These are phyloP conservation scores for Nothophaeocryptopus gaeumannii DNA, from an alignment of 2,329 filamentous ascomycete species.

Conservation along the genomic window DNA sequence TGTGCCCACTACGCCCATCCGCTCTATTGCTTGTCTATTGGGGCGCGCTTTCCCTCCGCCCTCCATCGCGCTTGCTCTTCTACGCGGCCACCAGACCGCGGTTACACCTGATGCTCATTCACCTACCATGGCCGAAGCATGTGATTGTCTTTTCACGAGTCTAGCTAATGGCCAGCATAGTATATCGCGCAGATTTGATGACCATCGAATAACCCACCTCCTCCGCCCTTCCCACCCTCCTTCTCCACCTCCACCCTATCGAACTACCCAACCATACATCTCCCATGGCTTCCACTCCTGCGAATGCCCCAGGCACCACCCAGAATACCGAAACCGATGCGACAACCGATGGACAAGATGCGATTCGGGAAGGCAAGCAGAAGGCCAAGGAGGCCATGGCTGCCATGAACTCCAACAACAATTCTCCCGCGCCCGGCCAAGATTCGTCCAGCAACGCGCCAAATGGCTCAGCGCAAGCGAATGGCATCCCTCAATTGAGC, in stretches of 20 bases:
- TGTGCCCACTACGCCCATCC: no score
- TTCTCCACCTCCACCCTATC: slow-evolving; percentile 7
- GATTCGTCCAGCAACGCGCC: not conserved
- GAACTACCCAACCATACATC: slow-evolving; percentile 7
- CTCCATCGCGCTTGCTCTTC: no score
- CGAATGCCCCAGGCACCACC: slow-evolving; percentile 22
- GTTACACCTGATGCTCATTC: no score
- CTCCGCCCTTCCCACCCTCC: not conserved
- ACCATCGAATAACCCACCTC: not conserved
- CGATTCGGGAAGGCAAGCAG: slow-evolving; percentile 58
- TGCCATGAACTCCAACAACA: slow-evolving; percentile 43
- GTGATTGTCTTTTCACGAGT: not conserved
- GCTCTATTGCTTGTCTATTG: no score
- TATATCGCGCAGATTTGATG: slow-evolving; percentile 10
- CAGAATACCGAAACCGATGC: slow-evolving; percentile 24
- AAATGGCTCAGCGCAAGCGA: slow-evolving; percentile 37
- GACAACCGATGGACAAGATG: slow-evolving; percentile 37
- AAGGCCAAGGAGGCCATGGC: slow-evolving; percentile 59
- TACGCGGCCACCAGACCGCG: no score
- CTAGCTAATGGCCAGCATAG: slow-evolving; percentile 7
- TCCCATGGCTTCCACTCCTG: slow-evolving; percentile 10
- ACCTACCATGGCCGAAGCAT: slow-evolving; percentile 1
- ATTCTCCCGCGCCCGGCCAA: slow-evolving; percentile 30
- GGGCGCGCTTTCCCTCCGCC: no score
- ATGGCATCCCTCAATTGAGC: slow-evolving; percentile 48